Evolutionary conservation across 2,329 filamentous ascomycete genomes (phyloP).

Genomic region (Botrytis pseudocinerea): DNA sequence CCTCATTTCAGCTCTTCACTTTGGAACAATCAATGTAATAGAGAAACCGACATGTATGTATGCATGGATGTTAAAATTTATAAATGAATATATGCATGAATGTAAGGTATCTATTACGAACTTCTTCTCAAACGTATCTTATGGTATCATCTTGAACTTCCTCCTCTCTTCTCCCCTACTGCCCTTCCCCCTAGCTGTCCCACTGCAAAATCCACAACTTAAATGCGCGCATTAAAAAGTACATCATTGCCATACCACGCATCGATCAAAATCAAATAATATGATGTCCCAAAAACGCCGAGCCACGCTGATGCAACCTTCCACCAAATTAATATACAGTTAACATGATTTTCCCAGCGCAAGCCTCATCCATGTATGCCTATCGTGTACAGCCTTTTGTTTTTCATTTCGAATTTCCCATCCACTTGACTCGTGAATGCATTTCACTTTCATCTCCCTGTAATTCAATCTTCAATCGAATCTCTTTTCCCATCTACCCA

Average conservation of each 20-base stretch:
- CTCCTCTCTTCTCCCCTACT: neutral
- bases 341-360: neutral
- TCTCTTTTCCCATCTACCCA: neutral
- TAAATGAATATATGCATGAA: neutral
- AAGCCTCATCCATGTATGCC: neutral
- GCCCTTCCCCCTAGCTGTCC: neutral
- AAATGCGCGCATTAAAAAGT: neutral
- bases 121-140: neutral
- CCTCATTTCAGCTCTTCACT: neutral
- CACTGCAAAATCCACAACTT: neutral
- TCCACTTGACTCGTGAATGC: neutral
- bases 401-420: neutral
- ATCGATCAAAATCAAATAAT: neutral
- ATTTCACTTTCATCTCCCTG: neutral
- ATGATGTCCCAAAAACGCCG: slow-evolving; percentile 13
- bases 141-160: neutral
- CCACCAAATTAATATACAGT: slow-evolving; percentile 3
- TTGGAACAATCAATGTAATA: neutral
- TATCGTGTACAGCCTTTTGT: neutral
- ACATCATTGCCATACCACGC: neutral
- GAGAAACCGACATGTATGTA: neutral
- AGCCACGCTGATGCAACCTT: slow-evolving; percentile 5
- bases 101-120: neutral
- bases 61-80: neutral
- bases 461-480: neutral